Base-by-base conservation (phyloP, 768 basidiomycete species). In the Tricholoma saponaceum region DNA sequence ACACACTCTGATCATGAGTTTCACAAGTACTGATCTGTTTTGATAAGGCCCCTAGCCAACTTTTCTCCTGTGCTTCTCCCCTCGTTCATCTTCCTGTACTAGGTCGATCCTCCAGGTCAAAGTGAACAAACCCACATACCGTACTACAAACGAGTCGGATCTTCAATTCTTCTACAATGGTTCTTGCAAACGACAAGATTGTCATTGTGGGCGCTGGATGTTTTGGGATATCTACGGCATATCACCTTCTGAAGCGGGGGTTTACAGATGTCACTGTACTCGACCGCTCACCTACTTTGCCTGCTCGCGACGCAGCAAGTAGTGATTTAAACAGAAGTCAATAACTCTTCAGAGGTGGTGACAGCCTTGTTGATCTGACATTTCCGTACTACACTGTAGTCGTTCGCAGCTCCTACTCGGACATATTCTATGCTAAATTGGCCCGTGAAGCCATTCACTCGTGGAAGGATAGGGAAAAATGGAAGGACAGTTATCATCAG, bases 201-300 rank as follows among this genome's bases (percentile, higher is more conserved):
- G 65, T 93, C 53, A 86, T 95, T 59, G 76, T 92, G 43, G 92
- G 92, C 25, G 86, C 90, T 39, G 92, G 92, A 4, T 86, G 86
- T 61, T 95, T 95, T 68, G 95, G 95, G 5, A 74, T 92, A 51
- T 95, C 92, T 16, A 90, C 95, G 0, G 95, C 93, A 1, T 80
- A 85, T 62, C 85, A 92, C 67, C 83, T 96, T 52, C 76, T 95
- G 51, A 69, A 74, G 55, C 74, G 85, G 58, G 87, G 89, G 16
- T 94, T 86, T 71, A 77, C 70, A 14, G 66, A 86, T 57, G 80
- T 96, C 60, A 90, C 84, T 0, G 72, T 97, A 6, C 76, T 96
- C 51, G 95, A 96, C 67, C 80, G 86, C 60, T 83, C 90, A 6
- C 64, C 67, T 1, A 72, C 73, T 2, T 66, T 95, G 3, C 95